These are phyloP conservation scores for Teunomyces atbi DNA, from an alignment of 805 yeast species.

Conservation along the genomic window DNA sequence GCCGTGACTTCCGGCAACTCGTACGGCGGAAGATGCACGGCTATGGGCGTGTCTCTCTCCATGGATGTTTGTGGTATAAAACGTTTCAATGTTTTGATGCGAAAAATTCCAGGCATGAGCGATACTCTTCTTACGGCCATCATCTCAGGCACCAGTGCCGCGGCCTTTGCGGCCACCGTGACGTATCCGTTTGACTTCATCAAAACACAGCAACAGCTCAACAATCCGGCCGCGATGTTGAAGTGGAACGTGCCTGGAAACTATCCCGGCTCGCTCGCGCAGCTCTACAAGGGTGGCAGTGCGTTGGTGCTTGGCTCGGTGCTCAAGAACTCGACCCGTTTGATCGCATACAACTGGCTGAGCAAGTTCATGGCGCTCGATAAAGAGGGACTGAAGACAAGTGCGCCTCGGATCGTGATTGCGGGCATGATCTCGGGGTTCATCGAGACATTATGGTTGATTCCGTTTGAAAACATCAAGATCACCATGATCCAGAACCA, in stretches of 20 bases:
- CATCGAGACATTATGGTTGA: conserved; percentile 75
- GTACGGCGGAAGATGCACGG: conserved; percentile 22
- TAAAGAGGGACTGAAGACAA: conserved; percentile 49
- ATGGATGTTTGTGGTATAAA: background rate
- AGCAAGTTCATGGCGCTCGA: conserved; percentile 63
- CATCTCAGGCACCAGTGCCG: conserved; percentile 61
- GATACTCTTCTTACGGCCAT: conserved; percentile 54
- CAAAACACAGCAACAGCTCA: conserved; percentile 64
- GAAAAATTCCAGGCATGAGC: background rate
- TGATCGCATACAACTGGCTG: conserved; percentile 71
- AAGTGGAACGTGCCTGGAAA: conserved; percentile 36
- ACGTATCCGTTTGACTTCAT: conserved; percentile 73
- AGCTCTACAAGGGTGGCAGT: conserved; percentile 59
- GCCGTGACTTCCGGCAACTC: conserved; percentile 18
- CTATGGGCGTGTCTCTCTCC: conserved; percentile 8
- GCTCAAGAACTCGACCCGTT: conserved; percentile 69
- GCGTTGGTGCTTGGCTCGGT: conserved; percentile 75
- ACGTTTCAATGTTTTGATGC: background rate
- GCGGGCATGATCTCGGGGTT: conserved; percentile 86
- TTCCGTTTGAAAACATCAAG: conserved; percentile 89
- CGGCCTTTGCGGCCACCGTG: conserved; percentile 57
- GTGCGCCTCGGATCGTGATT: conserved; percentile 77
- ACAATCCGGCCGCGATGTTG: conserved; percentile 38
- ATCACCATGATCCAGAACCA: conserved; percentile 76
- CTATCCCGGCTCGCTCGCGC: conserved; percentile 31